Percentiles rank a stretch among this genome's conserved stretches.
These are phyloP conservation scores for Balamuthia mandrillaris DNA, from an alignment of 208 protist species.

Conservation along the genomic window DNA sequence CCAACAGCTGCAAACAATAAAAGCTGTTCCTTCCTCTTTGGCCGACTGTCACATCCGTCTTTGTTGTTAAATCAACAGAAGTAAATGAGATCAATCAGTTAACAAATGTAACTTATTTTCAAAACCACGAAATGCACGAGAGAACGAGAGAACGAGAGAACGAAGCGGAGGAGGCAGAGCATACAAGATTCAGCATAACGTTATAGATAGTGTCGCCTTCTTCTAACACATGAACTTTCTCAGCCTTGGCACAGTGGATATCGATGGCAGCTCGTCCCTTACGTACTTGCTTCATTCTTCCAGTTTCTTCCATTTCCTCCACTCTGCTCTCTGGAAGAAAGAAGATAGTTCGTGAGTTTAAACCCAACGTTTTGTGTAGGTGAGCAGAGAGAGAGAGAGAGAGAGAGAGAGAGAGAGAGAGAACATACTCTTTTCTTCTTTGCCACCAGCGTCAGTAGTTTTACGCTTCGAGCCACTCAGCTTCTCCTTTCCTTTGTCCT, in stretches of 20 bases:
- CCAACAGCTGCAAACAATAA: neutral
- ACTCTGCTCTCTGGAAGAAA: neutral
- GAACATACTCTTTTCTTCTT: too few relatives aligned
- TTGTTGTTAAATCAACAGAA: neutral
- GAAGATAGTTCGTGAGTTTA: neutral
- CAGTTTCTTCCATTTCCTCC: neutral
- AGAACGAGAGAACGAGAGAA: neutral
- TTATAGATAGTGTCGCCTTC: neutral
- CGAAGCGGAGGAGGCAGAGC: neutral
- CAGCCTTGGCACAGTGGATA: neutral
- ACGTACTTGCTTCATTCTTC: neutral
- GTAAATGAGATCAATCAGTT: neutral
- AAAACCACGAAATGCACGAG: neutral
- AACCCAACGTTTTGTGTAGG: neutral
- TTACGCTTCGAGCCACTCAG: too few relatives aligned
- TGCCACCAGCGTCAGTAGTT: too few relatives aligned
- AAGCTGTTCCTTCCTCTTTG: neutral
- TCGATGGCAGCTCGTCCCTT: neutral
- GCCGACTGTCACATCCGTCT: neutral
- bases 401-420: neutral
- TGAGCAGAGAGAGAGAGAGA: neutral
- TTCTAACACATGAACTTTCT: neutral
- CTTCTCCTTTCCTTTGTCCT: conserved; percentile 18
- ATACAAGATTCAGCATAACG: conserved; percentile 1
- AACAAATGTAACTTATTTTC: neutral